A percentile compares a stretch with the other conserved stretches of the same genome.
These are phyloP conservation scores for Exophiala sp. DNA, from an alignment of 2,329 filamentous ascomycete species.

Conservation along the genomic window DNA sequence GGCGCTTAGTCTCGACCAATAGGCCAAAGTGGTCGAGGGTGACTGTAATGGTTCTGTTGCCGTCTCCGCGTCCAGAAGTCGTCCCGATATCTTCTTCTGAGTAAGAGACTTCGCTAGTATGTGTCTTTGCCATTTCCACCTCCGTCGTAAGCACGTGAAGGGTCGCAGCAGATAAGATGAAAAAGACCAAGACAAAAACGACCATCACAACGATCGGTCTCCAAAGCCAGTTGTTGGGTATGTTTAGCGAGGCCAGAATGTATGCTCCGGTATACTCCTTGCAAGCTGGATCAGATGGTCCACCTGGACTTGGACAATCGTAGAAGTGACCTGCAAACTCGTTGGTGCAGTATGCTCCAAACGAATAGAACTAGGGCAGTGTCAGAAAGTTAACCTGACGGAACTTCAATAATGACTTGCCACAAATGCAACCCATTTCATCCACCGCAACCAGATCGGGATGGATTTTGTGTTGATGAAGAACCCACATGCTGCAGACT, in stretches of 20 bases:
- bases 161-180: conserved; percentile 57
- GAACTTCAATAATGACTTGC: not conserved
- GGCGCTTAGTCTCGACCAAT: conserved; percentile 22
- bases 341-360: conserved; percentile 68
- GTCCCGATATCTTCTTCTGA: conserved; percentile 55
- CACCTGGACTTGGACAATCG: conserved; percentile 63
- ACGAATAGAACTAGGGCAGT: conserved; percentile 52
- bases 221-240: conserved; percentile 62
- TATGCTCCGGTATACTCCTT: conserved; percentile 66
- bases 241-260: conserved; percentile 65
- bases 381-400: not conserved
- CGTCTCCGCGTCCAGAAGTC: conserved; percentile 58
- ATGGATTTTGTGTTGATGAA: conserved; percentile 72
- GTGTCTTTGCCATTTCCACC: conserved; percentile 65
- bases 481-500: conserved; percentile 71
- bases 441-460: conserved; percentile 73
- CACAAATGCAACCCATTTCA: conserved; percentile 52
- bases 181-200: conserved; percentile 62
- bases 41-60: conserved; percentile 59
- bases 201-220: conserved; percentile 62
- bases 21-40: conserved; percentile 63
- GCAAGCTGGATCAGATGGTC: conserved; percentile 63
- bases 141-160: conserved; percentile 64
- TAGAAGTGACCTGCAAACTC: conserved; percentile 67
- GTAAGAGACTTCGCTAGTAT: conserved; percentile 50